phyloP scores from a whole-genome alignment of 352 stramenopile species.

The Globisporangium spinosum region DNA sequence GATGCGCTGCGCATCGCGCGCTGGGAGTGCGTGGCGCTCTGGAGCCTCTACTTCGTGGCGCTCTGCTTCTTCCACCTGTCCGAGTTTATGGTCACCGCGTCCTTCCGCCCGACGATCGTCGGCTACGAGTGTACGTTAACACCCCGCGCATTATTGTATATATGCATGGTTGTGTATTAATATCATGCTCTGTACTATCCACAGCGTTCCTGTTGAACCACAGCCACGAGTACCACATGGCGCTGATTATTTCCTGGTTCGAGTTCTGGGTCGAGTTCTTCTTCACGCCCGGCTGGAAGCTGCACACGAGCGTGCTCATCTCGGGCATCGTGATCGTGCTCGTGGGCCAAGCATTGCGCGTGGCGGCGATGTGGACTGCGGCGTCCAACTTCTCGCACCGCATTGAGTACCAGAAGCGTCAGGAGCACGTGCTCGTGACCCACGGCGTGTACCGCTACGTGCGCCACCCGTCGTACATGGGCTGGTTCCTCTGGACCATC shows the following conservation, averaged over 20 bases:
- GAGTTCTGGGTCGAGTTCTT: constrained; percentile 92
- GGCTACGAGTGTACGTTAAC: constrained; percentile 76
- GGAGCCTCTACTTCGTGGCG: constrained; percentile 71
- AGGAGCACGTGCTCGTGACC: constrained; percentile 93
- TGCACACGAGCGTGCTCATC: constrained; percentile 47
- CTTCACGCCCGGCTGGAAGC: constrained; percentile 78
- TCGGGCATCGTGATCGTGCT: constrained; percentile 72
- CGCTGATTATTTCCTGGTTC: constrained; percentile 65
- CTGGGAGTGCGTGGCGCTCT: constrained; percentile 61
- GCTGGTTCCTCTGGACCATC: constrained; percentile 97
- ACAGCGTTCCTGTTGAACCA: constrained; percentile 90
- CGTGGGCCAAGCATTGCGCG: constrained; percentile 84
- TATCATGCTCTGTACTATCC: background rate
- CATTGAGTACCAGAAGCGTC: constrained; percentile 92
- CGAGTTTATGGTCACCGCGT: constrained; percentile 82
- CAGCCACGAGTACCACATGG: constrained; percentile 87
- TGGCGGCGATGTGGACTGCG: constrained; percentile 91
- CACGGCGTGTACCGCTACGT: constrained; percentile 91
- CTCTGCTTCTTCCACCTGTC: constrained; percentile 82
- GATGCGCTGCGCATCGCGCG: constrained; percentile 17
- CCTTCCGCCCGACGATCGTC: constrained; percentile 70
- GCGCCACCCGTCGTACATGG: constrained; percentile 94
- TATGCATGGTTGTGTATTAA: background rate
- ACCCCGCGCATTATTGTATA: background rate
- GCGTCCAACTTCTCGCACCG: constrained; percentile 95